Evolutionary conservation across 257 asterid species (phyloP).

Genomic region (Solanum bukasovii): DNA sequence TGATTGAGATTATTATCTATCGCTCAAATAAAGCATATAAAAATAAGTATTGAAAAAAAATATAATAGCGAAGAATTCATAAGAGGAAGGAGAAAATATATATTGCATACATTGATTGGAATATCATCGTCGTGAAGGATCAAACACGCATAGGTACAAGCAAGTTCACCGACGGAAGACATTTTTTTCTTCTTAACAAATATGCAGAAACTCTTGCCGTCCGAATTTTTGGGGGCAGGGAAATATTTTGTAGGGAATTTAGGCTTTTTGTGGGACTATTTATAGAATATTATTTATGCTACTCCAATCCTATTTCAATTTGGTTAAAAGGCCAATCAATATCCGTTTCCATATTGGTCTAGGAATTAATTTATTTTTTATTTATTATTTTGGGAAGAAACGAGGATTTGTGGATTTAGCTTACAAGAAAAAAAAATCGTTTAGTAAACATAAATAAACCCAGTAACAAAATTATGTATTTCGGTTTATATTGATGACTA

Average conservation of each 20-base stretch:
- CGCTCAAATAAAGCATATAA: too few relatives aligned
- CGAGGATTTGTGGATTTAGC: neutral
- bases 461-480: too few relatives aligned
- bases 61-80: neutral
- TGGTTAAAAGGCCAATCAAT: neutral
- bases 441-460: too few relatives aligned
- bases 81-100: neutral
- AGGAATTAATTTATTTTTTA: neutral
- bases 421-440: too few relatives aligned
- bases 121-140: slow-evolving; percentile 10
- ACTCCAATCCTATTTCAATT: neutral
- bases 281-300: neutral
- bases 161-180: slow-evolving; percentile 3
- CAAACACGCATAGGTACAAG: slow-evolving; percentile 7
- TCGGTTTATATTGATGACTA: neutral
- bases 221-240: neutral
- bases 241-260: neutral
- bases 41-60: too few relatives aligned
- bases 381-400: neutral
- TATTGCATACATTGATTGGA: slow-evolving; percentile 1
- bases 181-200: neutral
- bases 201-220: neutral
- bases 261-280: neutral
- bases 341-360: neutral
- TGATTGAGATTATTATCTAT: too few relatives aligned